Evolutionary conservation across 2,329 filamentous ascomycete species (phyloP).

Genomic region (Microcyclosporella mali): DNA sequence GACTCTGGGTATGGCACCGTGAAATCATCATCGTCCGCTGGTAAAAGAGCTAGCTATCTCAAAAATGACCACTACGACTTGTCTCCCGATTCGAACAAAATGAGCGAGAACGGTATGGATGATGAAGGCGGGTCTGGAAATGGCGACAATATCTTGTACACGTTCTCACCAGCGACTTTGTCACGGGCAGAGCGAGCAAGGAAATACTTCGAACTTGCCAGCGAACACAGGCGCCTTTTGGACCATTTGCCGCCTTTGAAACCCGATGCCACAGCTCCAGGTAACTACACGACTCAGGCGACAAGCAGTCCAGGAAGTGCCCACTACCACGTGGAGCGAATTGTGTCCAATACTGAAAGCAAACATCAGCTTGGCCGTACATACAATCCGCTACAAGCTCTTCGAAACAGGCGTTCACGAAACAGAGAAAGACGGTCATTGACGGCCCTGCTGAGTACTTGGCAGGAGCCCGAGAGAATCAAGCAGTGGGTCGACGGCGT

Average conservation of each 20-base stretch:
- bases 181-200: conserved; percentile 78
- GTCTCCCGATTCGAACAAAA: conserved; percentile 10
- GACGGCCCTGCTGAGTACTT: conserved; percentile 69
- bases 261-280: conserved; percentile 36
- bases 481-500: conserved; percentile 71
- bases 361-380: conserved; percentile 53
- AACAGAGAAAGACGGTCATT: conserved; percentile 69
- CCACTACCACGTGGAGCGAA: conserved; percentile 35
- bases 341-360: conserved; percentile 33
- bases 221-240: conserved; percentile 77
- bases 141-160: conserved; percentile 48
- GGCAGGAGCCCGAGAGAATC: conserved; percentile 66
- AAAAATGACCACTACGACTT: conserved; percentile 5
- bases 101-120: conserved; percentile 6
- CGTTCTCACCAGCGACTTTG: conserved; percentile 73
- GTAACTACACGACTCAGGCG: conserved; percentile 36
- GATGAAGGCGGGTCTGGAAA: conserved; percentile 4
- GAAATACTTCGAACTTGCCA: conserved; percentile 75
- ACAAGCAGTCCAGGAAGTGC: conserved; percentile 38
- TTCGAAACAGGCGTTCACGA: conserved; percentile 82
- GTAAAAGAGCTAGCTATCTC: conserved; percentile 8
- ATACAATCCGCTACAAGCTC: conserved; percentile 89
- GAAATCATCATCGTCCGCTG: conserved; percentile 50
- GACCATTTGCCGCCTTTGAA: conserved; percentile 70
- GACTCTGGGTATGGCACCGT: conserved; percentile 25